A percentile compares a stretch with the other conserved stretches of the same genome.
Evolutionary conservation across 1,284 basidiomycete species (phyloP).

Genomic region (Austroboletus novae-zelandiae): DNA sequence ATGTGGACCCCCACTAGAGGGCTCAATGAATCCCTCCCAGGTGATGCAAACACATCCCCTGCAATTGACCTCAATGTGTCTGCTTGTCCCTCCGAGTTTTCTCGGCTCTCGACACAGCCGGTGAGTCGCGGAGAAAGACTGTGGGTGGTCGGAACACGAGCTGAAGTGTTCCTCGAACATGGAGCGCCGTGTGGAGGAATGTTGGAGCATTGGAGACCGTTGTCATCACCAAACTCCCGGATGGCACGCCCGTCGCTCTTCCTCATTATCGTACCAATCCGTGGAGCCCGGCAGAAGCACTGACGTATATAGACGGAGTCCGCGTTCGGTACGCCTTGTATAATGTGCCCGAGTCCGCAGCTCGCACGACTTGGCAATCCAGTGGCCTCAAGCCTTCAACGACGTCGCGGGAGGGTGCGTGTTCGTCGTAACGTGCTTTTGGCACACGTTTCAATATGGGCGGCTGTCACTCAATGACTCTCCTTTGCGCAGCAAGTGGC

Average conservation of each 20-base stretch:
- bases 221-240: conserved; percentile 49
- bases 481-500: conserved; percentile 6
- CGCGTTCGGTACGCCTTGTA: neutral
- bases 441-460: conserved; percentile 2
- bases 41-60: conserved; percentile 46
- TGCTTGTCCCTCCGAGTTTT: too few species aligned
- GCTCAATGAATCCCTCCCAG: conserved; percentile 67
- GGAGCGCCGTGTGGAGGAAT: too few species aligned
- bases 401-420: neutral
- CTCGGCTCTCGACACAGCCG: conserved; percentile 37
- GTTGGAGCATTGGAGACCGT: conserved; percentile 39
- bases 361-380: neutral
- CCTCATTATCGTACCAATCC: conserved; percentile 63
- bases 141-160: conserved; percentile 2
- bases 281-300: conserved; percentile 3
- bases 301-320: neutral
- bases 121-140: conserved; percentile 28
- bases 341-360: conserved; percentile 5
- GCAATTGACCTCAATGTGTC: conserved; percentile 28
- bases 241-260: conserved; percentile 49
- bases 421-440: neutral
- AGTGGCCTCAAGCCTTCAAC: neutral
- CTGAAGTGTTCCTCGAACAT: conserved; percentile 31
- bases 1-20: neutral
- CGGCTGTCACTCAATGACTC: neutral